Percentiles rank a stretch among this genome's conserved stretches.
These are phyloP conservation scores for Fomes fomentarius DNA, from an alignment of 1,284 basidiomycete species.

Conservation along the genomic window DNA sequence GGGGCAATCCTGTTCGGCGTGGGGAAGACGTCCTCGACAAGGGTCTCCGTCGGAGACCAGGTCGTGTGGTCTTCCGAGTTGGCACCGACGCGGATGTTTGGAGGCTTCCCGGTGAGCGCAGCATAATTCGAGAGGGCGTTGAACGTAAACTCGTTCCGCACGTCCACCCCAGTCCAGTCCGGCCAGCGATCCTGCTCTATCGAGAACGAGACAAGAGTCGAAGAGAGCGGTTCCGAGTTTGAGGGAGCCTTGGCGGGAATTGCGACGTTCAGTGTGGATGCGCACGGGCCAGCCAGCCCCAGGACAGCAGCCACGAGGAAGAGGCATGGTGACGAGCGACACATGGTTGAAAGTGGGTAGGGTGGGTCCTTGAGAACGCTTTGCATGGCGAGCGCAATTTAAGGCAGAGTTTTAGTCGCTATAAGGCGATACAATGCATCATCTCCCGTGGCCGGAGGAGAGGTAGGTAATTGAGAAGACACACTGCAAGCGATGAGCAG, in stretches of 20 bases:
- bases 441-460: no score
- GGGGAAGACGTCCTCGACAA: slow-evolving; percentile 55
- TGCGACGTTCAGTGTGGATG: slow-evolving; percentile 25
- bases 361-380: neutral
- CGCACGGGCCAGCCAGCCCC: neutral
- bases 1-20: slow-evolving; percentile 47
- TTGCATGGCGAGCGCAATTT: no score
- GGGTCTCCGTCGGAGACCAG: slow-evolving; percentile 20
- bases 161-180: slow-evolving; percentile 58
- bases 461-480: no score
- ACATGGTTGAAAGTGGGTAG: neutral
- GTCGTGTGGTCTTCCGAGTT: slow-evolving; percentile 63
- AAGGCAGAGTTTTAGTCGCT: no score
- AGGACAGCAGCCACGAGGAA: neutral
- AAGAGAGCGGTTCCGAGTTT: slow-evolving; percentile 26
- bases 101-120: slow-evolving; percentile 51
- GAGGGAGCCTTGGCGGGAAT: slow-evolving; percentile 25
- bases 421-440: no score
- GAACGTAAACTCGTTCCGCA: slow-evolving; percentile 57
- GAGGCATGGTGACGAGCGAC: neutral
- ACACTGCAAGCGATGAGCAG: no score
- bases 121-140: slow-evolving; percentile 60
- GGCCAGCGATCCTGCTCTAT: slow-evolving; percentile 71
- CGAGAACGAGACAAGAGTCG: slow-evolving; percentile 58
- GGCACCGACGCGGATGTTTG: slow-evolving; percentile 63